phyloP scores from a whole-genome alignment of 225 moss, liverwort and hornwort species.

The Neckera pumila region DNA sequence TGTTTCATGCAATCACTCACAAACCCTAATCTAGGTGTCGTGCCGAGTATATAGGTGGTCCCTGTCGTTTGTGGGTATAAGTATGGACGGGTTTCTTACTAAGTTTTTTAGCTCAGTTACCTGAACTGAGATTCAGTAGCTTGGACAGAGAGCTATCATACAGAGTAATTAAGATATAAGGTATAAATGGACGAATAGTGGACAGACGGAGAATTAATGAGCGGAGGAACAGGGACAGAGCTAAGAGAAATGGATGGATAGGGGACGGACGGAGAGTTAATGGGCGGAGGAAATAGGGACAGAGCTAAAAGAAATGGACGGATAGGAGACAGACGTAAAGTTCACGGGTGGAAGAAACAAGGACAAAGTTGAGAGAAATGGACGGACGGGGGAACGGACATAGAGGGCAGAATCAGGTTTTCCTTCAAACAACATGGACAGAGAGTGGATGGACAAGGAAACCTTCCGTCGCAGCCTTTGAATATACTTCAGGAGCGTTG shows the following conservation, averaged over 20 bases:
- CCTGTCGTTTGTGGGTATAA: too few species aligned
- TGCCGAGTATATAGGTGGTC: too few species aligned
- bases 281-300: neutral
- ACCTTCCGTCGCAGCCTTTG: neutral
- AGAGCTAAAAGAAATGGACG: neutral
- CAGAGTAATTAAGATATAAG: too few species aligned
- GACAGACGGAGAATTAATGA: neutral
- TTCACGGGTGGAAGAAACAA: neutral
- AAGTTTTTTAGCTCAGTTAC: neutral
- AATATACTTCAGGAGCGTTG: neutral
- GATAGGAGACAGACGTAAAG: too few species aligned
- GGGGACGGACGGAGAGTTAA: neutral
- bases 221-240: neutral
- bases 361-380: neutral
- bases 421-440: neutral
- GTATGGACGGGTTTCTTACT: too few species aligned
- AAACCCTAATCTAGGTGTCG: too few species aligned
- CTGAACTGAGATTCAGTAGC: neutral
- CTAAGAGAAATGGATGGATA: neutral
- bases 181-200: too few species aligned
- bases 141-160: neutral
- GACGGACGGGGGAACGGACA: neutral
- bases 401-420: neutral
- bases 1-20: too few species aligned
- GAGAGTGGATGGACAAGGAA: neutral